A percentile compares a stretch with the other conserved stretches of the same genome.
Conservation (phyloP, 306 rosid species). For the Myrica gale region DNA sequence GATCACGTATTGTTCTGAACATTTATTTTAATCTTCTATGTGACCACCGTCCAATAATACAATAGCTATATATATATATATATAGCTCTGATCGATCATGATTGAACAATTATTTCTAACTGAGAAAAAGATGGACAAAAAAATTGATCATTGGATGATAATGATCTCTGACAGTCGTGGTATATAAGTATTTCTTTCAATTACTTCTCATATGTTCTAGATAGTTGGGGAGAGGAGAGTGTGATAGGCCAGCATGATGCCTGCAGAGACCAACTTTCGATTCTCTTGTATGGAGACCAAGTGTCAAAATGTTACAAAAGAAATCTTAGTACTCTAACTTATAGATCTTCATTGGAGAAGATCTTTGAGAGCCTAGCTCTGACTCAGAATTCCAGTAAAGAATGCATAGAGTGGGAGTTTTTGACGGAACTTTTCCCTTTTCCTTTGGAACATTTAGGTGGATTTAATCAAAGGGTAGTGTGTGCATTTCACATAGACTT, state of each 20-base stretch:
- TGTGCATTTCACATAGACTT: neutral
- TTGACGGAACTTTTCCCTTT: neutral
- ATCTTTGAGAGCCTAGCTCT: neutral
- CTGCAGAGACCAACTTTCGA: neutral
- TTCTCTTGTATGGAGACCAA: neutral
- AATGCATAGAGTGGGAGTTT: neutral
- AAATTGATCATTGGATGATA: constrained; percentile 8
- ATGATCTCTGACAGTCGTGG: constrained; percentile 17
- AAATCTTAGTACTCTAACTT: constrained; percentile 9
- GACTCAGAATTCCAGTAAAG: neutral
- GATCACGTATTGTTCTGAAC: constrained; percentile 12
- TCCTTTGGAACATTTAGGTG: neutral
- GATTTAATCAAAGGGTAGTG: neutral
- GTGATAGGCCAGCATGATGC: neutral
- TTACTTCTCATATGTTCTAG: neutral
- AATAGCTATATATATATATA: neutral
- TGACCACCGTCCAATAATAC: constrained; percentile 39
- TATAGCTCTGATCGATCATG: constrained; percentile 23
- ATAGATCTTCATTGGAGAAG: constrained; percentile 23
- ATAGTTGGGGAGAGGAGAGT: neutral
- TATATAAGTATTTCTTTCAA: neutral
- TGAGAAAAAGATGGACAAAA: constrained; percentile 14
- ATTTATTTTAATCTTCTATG: neutral
- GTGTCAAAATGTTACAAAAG: neutral
- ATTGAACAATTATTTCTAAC: constrained; percentile 43